Conservation (phyloP, 2,329 filamentous ascomycete genomes). For the Phialophora verrucosa region DNA sequence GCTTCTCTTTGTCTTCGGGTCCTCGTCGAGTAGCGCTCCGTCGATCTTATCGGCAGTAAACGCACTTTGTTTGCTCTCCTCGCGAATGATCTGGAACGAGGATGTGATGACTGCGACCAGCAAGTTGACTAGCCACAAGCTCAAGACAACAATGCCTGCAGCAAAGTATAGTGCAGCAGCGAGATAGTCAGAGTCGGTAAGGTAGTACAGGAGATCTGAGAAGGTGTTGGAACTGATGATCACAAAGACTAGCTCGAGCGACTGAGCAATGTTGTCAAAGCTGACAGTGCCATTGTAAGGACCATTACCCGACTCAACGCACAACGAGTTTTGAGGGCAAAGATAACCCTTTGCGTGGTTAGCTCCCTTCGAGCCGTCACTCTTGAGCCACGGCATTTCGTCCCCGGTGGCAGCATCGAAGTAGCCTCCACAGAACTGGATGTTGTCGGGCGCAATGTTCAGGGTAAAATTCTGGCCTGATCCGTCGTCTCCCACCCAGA, state of each 20-base stretch:
- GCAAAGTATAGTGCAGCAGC: conserved; percentile 79
- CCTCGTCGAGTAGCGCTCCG: conserved; percentile 39
- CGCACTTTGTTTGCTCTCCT: conserved; percentile 92
- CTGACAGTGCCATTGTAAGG: conserved; percentile 86
- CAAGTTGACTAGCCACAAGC: conserved; percentile 94
- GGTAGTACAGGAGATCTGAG: conserved; percentile 91
- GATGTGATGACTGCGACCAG: conserved; percentile 96
- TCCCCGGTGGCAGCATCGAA: conserved; percentile 65
- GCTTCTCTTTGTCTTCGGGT: conserved; percentile 42
- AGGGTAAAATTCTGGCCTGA: conserved; percentile 47
- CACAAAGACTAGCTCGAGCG: conserved; percentile 91
- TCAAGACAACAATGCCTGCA: conserved; percentile 81
- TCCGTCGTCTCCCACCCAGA: conserved; percentile 71
- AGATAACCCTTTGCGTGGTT: conserved; percentile 78
- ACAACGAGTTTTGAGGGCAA: conserved; percentile 82
- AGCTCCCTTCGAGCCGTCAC: conserved; percentile 59
- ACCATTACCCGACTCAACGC: conserved; percentile 72
- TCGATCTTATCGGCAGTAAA: conserved; percentile 77
- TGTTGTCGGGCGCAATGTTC: conserved; percentile 61
- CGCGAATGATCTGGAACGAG: conserved; percentile 96
- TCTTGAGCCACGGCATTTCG: conserved; percentile 70
- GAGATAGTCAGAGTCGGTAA: conserved; percentile 88
- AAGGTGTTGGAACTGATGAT: conserved; percentile 99
- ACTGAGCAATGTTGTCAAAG: conserved; percentile 94
- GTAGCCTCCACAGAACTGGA: conserved; percentile 87